Base-by-base conservation (phyloP, 371 early-diverging fungal genomes). In the Mucor irregularis region DNA sequence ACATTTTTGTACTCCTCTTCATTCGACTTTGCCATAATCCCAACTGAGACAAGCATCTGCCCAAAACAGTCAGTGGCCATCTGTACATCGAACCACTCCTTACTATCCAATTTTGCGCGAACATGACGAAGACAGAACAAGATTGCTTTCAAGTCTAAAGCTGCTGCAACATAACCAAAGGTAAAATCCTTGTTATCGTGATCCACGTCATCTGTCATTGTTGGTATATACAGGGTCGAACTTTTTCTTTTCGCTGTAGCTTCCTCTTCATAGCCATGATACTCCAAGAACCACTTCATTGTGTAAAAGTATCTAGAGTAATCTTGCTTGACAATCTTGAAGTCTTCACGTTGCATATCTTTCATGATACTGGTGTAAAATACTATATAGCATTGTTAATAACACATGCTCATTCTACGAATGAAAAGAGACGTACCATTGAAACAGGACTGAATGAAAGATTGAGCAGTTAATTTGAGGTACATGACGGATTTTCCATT, bases 341-440 rank as follows among this genome's bases (percentile, higher is more conserved):
- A 70, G 26, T 84, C 73, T 56, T 85, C 82, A 13, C 73, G 63
- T 25, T 84, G 82, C 56, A 91, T 80, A 49, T 88, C 88, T 25
- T 76, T 75, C 29, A 82, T 64, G 0, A 88, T 61, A 0, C 85
- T 81, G 2, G 44, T 39, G 53, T 82, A 80, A 28, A 90, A 66
- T 6, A 80, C 88, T 87, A 59, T n/a, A n/a, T n/a, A n/a, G n/a
- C n/a, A n/a, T n/a, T n/a, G n/a, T n/a, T n/a, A n/a, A n/a, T 17
- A 9, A n/a, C 31, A 31, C 11, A 31, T 11, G 11, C 31, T 7
- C 31, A 31, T 31, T 31, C 31, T n/a, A n/a, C n/a, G n/a, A n/a
- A 17, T 39, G 21, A 1, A 31, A 29, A n/a, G 21, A 10, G 7
- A 17, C 61, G 56, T 80, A 85, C 85, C 69, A 70, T 90, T 88